Conservation (phyloP, 768 basidiomycete species). For the Russula foetens region DNA sequence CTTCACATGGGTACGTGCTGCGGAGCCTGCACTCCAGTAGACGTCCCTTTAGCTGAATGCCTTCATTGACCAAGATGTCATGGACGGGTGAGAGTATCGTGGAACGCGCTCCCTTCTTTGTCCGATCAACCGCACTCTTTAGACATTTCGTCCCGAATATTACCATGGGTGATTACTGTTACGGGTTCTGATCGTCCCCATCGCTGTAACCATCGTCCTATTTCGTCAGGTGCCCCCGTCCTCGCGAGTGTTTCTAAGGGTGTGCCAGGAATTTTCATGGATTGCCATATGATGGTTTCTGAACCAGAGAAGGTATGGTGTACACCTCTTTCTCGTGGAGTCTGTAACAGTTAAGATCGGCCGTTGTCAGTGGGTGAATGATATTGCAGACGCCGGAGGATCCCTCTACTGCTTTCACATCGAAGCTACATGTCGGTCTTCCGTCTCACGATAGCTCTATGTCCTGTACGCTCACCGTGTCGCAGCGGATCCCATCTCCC, state of each 20-base stretch:
- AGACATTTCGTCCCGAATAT: conserved; percentile 99
- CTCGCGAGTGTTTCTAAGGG: conserved; percentile 77
- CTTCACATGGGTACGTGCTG: conserved; percentile 83
- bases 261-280: conserved; percentile 96
- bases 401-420: conserved; percentile 94
- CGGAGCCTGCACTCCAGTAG: background rate
- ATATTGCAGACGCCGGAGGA: conserved; percentile 93
- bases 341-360: background rate
- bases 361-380: conserved; percentile 80
- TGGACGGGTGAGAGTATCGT: conserved; percentile 73
- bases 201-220: background rate
- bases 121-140: conserved; percentile 8
- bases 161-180: conserved; percentile 68
- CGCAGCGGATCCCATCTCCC: conserved; percentile 58
- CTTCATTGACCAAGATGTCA: conserved; percentile 59
- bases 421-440: conserved; percentile 77
- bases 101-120: background rate
- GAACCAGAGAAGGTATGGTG: conserved; percentile 73
- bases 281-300: conserved; percentile 99
- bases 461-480: background rate
- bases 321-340: background rate
- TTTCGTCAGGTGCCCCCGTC: conserved; percentile 67
- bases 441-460: background rate
- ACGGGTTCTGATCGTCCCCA: conserved; percentile 7
- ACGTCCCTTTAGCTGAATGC: background rate